These are phyloP conservation scores for Leishmania amazonensis DNA, from an alignment of 208 protist species.

Conservation along the genomic window DNA sequence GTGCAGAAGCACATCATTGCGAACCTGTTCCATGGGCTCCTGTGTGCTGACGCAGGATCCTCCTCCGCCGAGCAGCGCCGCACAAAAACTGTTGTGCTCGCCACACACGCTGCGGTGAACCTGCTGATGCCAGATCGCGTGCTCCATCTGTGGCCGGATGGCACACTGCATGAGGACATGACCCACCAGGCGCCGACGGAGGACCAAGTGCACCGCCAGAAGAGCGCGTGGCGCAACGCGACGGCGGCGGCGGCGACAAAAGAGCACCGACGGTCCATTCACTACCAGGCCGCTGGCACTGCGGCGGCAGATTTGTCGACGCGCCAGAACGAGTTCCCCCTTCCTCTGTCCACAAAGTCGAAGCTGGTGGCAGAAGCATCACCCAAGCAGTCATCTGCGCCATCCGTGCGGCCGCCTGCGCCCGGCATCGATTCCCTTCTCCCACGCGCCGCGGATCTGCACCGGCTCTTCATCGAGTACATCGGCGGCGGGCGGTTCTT, in stretches of 20 bases:
- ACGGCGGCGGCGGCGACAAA: constrained; percentile 33
- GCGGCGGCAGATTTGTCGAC: neutral
- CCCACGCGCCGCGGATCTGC: constrained; percentile 36
- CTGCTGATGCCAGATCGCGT: constrained; percentile 56
- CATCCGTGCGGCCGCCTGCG: constrained; percentile 6
- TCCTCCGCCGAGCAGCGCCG: neutral
- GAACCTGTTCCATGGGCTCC: constrained; percentile 68
- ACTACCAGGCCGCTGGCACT: constrained; percentile 7
- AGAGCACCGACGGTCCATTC: constrained; percentile 13
- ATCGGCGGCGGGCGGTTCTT: constrained; percentile 34
- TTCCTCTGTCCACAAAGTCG: neutral
- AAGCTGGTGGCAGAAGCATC: neutral
- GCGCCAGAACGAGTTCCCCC: neutral
- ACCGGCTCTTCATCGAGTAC: constrained; percentile 51
- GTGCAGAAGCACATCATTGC: constrained; percentile 82
- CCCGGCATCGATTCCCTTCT: constrained; percentile 35
- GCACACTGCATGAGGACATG: constrained; percentile 45
- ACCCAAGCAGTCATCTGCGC: neutral
- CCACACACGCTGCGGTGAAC: constrained; percentile 39
- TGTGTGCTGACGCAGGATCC: constrained; percentile 21
- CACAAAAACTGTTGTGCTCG: constrained; percentile 58
- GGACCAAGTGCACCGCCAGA: constrained; percentile 33
- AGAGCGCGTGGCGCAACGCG: constrained; percentile 38
- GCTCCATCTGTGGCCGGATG: constrained; percentile 38
- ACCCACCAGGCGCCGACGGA: constrained; percentile 25